Conservation (phyloP, 805 yeast genomes). For the Metschnikowia cerradonensis region DNA sequence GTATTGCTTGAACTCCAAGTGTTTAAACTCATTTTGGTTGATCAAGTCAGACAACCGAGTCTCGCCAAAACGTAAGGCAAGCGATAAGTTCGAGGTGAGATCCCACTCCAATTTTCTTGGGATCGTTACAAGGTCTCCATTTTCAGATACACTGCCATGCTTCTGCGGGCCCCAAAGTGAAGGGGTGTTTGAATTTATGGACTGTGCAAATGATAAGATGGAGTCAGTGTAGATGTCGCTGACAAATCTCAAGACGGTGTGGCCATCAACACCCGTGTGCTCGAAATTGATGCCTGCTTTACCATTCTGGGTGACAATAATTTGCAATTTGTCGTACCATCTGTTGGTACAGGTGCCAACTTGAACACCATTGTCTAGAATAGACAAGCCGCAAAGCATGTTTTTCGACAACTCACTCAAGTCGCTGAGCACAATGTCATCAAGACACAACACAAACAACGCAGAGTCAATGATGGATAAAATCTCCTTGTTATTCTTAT, state of each 20-base stretch:
- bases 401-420: conserved; percentile 69
- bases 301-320: conserved; percentile 82
- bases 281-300: conserved; percentile 93
- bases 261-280: conserved; percentile 95
- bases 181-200: conserved; percentile 73
- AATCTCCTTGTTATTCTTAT: conserved; percentile 61
- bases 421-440: conserved; percentile 64
- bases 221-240: conserved; percentile 91
- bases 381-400: conserved; percentile 82
- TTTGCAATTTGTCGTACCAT: conserved; percentile 91
- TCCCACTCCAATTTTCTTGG: conserved; percentile 91
- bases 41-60: conserved; percentile 83
- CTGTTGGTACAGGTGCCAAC: conserved; percentile 92
- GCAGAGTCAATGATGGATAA: conserved; percentile 76
- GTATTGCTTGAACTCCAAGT: conserved; percentile 65
- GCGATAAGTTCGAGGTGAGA: conserved; percentile 66
- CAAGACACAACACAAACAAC: conserved; percentile 76
- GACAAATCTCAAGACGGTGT: conserved; percentile 83
- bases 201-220: conserved; percentile 77
- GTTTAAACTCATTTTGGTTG: conserved; percentile 83
- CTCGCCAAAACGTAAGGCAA: conserved; percentile 85
- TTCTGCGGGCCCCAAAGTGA: conserved; percentile 52
- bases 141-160: conserved; percentile 26
- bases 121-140: conserved; percentile 45
- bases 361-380: conserved; percentile 79